Evolutionary conservation across 805 yeast genomes (phyloP).

Genomic region (Saturnispora zaruensis): DNA sequence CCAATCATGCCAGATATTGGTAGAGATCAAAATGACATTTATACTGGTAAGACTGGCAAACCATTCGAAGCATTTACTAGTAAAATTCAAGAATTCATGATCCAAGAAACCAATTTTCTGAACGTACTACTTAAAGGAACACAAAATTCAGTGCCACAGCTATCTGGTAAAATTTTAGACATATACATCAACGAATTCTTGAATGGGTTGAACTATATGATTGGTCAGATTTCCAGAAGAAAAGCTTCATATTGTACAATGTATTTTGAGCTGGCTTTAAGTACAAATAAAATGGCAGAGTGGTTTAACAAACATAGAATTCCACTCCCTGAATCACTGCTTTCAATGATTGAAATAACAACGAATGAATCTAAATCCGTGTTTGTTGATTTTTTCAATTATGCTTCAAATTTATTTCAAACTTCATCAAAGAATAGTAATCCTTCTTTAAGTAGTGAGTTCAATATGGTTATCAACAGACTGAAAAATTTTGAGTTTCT

Average conservation of each 20-base stretch:
- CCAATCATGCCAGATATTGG: conserved; percentile 27
- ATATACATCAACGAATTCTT: conserved; percentile 33
- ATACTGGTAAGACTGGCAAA: conserved; percentile 20
- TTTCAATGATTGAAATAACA: conserved; percentile 1
- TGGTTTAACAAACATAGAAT: conserved; percentile 12
- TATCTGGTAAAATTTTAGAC: conserved; percentile 56
- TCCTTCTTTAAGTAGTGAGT: conserved; percentile 8
- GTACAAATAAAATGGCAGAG: conserved; percentile 10
- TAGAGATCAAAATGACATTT: conserved; percentile 26
- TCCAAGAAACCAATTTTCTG: conserved; percentile 16
- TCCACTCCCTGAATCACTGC: conserved; percentile 13
- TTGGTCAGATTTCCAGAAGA: conserved; percentile 33
- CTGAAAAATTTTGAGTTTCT: conserved; percentile 59
- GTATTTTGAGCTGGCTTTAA: conserved; percentile 42
- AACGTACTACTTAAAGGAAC: conserved; percentile 30
- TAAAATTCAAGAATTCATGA: conserved; percentile 10
- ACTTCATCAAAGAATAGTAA: neutral
- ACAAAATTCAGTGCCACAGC: conserved; percentile 30
- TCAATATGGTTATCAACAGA: conserved; percentile 56
- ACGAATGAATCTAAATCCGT: conserved; percentile 6
- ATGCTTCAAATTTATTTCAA: conserved; percentile 32
- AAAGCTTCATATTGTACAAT: conserved; percentile 42
- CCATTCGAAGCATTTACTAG: conserved; percentile 17
- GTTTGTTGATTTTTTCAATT: conserved; percentile 49
- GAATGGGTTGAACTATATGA: conserved; percentile 31